Evolutionary conservation across 352 stramenopile genomes (phyloP).

Genomic region (Sclerospora graminicola): DNA sequence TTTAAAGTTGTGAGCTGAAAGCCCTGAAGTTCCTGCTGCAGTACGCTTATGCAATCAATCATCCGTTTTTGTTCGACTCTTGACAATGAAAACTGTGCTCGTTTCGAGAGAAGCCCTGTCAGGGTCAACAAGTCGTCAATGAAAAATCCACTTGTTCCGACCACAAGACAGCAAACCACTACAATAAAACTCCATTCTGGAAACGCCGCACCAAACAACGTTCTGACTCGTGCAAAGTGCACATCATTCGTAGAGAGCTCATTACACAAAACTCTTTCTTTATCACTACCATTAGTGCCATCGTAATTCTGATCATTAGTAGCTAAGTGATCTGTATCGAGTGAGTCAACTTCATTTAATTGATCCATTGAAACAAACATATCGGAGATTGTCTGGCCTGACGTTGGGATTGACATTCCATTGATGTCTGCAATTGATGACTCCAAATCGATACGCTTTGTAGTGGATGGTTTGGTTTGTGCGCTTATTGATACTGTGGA

Average conservation of each 20-base stretch:
- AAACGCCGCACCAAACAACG: slow-evolving; percentile 9
- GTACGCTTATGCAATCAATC: slow-evolving; percentile 27
- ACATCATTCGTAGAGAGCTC: not conserved
- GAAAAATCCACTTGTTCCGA: slow-evolving; percentile 43
- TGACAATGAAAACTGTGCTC: slow-evolving; percentile 14
- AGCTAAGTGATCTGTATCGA: slow-evolving; percentile 2
- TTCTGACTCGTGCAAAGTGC: not conserved
- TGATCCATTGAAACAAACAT: slow-evolving; percentile 14
- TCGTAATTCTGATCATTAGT: slow-evolving; percentile 4
- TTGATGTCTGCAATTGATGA: not conserved
- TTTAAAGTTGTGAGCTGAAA: slow-evolving; percentile 37
- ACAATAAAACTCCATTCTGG: slow-evolving; percentile 37
- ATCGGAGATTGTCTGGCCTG: slow-evolving; percentile 14
- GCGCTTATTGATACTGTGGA: slow-evolving; percentile 3
- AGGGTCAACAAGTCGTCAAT: slow-evolving; percentile 38
- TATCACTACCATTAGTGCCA: slow-evolving; percentile 3
- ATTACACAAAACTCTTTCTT: not conserved
- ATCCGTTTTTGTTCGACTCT: slow-evolving; percentile 32
- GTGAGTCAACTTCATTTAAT: not conserved
- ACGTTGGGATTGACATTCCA: not conserved
- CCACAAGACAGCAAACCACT: slow-evolving; percentile 24
- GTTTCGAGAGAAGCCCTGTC: slow-evolving; percentile 21
- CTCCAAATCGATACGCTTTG: slow-evolving; percentile 5
- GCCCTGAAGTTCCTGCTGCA: slow-evolving; percentile 41
- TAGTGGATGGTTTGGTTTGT: not conserved